Conservation (phyloP, 129 eudicot species). For the Centaurea solstitialis region DNA sequence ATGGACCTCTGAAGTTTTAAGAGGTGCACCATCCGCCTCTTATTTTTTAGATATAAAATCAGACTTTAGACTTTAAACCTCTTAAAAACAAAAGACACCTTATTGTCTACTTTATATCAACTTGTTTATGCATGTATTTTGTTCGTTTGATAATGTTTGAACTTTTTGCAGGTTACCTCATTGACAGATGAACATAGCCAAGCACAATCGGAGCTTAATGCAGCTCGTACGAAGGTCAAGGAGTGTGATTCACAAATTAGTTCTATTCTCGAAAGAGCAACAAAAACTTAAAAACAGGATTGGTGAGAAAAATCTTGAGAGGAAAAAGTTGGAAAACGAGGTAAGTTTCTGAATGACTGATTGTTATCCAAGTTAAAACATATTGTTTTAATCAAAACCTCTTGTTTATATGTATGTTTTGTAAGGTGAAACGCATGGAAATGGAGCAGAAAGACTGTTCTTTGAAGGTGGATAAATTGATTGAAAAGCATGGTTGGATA, state of each 20-base stretch:
- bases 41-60: too few species aligned
- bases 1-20: too few species aligned
- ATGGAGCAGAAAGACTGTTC: conserved; percentile 90
- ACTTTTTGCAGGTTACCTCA: conserved; percentile 59
- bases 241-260: conserved; percentile 88
- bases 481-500: conserved; percentile 91
- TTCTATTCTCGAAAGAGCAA: conserved; percentile 72
- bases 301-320: conserved; percentile 73
- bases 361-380: neutral
- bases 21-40: too few species aligned
- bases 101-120: too few species aligned
- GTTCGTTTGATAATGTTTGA: neutral
- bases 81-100: too few species aligned
- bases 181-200: conserved; percentile 48
- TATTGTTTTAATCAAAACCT: neutral
- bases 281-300: conserved; percentile 63
- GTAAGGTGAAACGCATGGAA: conserved; percentile 93
- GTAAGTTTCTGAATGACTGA: conserved; percentile 34
- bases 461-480: conserved; percentile 67
- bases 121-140: neutral
- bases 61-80: too few species aligned
- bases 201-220: conserved; percentile 74
- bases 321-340: conserved; percentile 91
- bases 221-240: conserved; percentile 67
- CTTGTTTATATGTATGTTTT: conserved; percentile 1